Conservation (phyloP, 2,329 filamentous ascomycete genomes). For the Pleochaeta shiraiana region DNA sequence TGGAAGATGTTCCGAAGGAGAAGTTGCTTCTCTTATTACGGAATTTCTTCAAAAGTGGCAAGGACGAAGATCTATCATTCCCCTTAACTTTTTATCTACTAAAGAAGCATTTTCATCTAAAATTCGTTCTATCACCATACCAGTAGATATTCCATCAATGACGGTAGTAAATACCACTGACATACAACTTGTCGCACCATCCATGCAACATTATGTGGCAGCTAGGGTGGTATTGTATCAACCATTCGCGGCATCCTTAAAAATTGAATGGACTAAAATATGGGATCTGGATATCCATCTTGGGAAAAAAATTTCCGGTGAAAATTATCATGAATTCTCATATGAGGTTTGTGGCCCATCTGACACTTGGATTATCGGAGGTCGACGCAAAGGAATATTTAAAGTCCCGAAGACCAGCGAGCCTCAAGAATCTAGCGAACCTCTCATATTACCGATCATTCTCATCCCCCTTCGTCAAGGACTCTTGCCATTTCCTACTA, state of each 20-base stretch:
- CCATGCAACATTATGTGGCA: constrained; percentile 9
- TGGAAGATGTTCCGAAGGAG: constrained; percentile 18
- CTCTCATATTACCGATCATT: constrained; percentile 37
- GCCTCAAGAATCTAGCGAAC: constrained; percentile 17
- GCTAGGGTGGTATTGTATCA: constrained; percentile 29
- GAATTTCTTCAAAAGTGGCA: constrained; percentile 14
- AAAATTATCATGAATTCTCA: constrained; percentile 37
- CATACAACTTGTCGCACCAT: constrained; percentile 28
- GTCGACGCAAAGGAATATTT: constrained; percentile 60
- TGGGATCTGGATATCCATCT: constrained; percentile 31
- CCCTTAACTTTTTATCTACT: constrained; percentile 10
- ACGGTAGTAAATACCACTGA: constrained; percentile 65
- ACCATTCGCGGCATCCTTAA: constrained; percentile 38
- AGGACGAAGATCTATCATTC: constrained; percentile 11
- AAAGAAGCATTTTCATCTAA: constrained; percentile 18
- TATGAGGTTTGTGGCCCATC: constrained; percentile 58
- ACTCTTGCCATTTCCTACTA: constrained; percentile 49
- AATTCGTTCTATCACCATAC: constrained; percentile 52
- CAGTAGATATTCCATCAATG: constrained; percentile 71
- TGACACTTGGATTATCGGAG: constrained; percentile 71
- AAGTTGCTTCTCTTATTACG: constrained; percentile 11
- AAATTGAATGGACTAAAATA: constrained; percentile 36
- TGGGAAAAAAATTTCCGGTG: constrained; percentile 8
- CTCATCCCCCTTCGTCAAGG: constrained; percentile 65
- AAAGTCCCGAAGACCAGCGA: constrained; percentile 29